These are phyloP conservation scores for Apiospora arundinis DNA, from an alignment of 2,329 filamentous ascomycete species.

Conservation along the genomic window DNA sequence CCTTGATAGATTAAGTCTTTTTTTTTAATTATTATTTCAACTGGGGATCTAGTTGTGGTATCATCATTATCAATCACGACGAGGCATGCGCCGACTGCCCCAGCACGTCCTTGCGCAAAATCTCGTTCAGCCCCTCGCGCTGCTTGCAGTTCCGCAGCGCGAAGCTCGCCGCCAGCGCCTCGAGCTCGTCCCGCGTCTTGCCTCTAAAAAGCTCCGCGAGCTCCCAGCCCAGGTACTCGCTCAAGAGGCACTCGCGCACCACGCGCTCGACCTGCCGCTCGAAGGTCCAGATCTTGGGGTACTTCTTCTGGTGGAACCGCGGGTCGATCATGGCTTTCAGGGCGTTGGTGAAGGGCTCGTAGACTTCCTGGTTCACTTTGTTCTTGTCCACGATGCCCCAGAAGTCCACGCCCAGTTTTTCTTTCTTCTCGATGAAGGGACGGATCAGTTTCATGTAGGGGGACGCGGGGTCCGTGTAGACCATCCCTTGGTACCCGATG, in stretches of 20 bases:
- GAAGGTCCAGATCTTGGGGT: slow-evolving; percentile 56
- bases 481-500: slow-evolving; percentile 62
- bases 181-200: slow-evolving; percentile 30
- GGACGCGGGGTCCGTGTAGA: slow-evolving; percentile 52
- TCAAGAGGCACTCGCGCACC: slow-evolving; percentile 52
- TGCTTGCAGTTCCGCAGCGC: no score
- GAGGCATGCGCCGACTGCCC: no score
- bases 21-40: no score
- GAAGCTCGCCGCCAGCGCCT: no score
- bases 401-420: slow-evolving; percentile 23
- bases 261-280: slow-evolving; percentile 56
- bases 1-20: no score
- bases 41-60: no score
- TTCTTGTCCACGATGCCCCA: background rate
- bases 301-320: slow-evolving; percentile 20
- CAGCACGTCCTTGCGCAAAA: no score
- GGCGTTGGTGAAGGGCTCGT: background rate
- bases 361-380: no score
- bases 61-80: no score
- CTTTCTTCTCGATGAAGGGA: slow-evolving; percentile 62
- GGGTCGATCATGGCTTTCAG: slow-evolving; percentile 29
- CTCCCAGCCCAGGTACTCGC: slow-evolving; percentile 51
- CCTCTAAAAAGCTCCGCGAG: slow-evolving; percentile 54
- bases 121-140: no score
- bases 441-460: slow-evolving; percentile 57